Base-by-base conservation (phyloP, 345 rosid genomes). In the Hibiscus mutabilis region DNA sequence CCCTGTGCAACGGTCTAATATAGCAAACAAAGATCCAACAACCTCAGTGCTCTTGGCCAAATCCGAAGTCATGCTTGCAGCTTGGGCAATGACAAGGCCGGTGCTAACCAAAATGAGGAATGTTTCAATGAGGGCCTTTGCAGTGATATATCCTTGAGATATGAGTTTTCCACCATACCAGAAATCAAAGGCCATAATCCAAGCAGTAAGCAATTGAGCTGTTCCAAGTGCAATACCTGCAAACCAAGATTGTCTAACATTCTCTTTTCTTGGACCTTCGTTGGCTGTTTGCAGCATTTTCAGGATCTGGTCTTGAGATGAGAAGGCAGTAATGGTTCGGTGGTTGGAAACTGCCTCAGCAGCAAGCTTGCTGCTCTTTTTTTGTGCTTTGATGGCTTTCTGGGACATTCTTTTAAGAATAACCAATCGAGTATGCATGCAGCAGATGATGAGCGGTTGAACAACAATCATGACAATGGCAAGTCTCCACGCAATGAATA, bases 141-240 rank as follows among this genome's bases (percentile, higher is more conserved):
- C 56, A 0, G 76, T 76, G 46, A 89, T 78, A 74, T 80, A 77
- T 2, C 88, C 92, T 21, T 72, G 71, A 2, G 80, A 35, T 2
- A 91, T 76, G 70, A 89, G 82, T 67, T 74, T 84, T 27, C 92
- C 92, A 24, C 92, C 90, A 0, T 85, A 87, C 94, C 94, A 91
- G 27, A 86, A 89, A 31, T 81, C 82, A 6, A 87, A 60, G 31
- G 91, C 89, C 89, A 85, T 79, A 35, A 70, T 78, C 61, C 84
- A 79, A 0, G 83, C 15, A 0, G 82, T 80, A 2, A 91, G 75
- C 76, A 83, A 70, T 2, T 79, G 87, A 0, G 92, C 77, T 19
- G 74, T 72, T 7, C 85, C 89, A 0, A 86, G 82, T 10, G 84
- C 91, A 0, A 84, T 15, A 18, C 97, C 94, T 0, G 92, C 91